Conservation (phyloP, 768 basidiomycete species). For the Hysterangium stoloniferum region DNA sequence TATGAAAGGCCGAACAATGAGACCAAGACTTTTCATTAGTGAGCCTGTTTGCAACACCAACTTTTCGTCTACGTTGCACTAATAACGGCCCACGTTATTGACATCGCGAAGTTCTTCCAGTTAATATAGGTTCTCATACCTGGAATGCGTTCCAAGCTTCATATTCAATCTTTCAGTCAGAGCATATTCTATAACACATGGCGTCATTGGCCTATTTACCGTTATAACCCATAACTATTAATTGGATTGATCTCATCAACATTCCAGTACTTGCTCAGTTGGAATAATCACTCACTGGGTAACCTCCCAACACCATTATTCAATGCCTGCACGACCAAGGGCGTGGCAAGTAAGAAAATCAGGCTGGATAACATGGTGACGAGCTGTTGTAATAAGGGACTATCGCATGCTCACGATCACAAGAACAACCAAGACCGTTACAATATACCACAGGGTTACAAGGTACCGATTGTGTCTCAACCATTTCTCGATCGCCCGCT, state of each 20-base stretch:
- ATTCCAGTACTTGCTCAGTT: neutral
- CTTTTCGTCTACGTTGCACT: conserved; percentile 54
- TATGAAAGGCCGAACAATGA: conserved; percentile 30
- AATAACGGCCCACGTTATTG: neutral
- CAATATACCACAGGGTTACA: no score
- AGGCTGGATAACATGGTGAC: neutral
- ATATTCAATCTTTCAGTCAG: conserved; percentile 9
- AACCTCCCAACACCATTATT: conserved; percentile 27
- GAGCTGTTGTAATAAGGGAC: no score
- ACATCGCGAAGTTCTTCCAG: neutral
- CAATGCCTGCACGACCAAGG: conserved; percentile 6
- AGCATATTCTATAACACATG: neutral
- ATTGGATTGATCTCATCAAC: conserved; percentile 16
- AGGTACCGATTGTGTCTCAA: no score
- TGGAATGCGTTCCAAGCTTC: conserved; percentile 67
- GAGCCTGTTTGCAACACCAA: conserved; percentile 42
- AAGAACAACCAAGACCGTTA: no score
- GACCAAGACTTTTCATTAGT: conserved; percentile 43
- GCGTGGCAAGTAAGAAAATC: neutral
- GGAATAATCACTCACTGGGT: conserved; percentile 24
- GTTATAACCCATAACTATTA: conserved; percentile 55
- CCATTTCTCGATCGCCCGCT: no score
- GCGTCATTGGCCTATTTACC: conserved; percentile 30
- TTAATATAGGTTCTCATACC: conserved; percentile 26
- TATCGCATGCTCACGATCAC: no score